phyloP scores from a whole-genome alignment of 1,139 yeast species.

The Scheffersomyces titani region DNA sequence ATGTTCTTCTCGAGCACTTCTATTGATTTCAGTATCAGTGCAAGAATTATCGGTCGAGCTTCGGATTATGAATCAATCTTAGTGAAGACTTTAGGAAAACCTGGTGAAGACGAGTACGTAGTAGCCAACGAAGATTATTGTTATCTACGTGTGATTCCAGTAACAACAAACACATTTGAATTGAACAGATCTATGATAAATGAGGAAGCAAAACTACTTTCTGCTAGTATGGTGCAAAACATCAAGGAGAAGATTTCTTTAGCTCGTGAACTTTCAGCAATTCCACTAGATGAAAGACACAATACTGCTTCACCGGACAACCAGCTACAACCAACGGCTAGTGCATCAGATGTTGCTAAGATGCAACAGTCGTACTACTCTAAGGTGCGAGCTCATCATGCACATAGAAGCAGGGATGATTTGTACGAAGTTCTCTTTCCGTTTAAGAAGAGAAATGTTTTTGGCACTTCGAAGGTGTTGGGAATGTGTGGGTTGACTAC shows the following conservation, averaged over 20 bases:
- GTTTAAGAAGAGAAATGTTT: constrained; percentile 31
- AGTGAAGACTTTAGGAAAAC: constrained; percentile 16
- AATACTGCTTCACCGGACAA: constrained; percentile 1
- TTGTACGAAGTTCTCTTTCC: constrained; percentile 35
- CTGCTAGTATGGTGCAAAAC: constrained; percentile 25
- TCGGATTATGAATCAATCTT: constrained; percentile 25
- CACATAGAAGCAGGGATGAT: constrained; percentile 5
- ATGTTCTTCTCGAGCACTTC: constrained; percentile 33
- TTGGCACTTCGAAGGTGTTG: constrained; percentile 32
- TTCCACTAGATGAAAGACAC: neutral
- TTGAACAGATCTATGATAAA: constrained; percentile 32
- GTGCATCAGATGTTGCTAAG: constrained; percentile 27
- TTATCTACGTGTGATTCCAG: constrained; percentile 27
- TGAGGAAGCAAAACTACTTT: constrained; percentile 34
- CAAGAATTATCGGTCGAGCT: constrained; percentile 38
- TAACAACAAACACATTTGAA: constrained; percentile 26
- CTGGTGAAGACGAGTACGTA: constrained; percentile 34
- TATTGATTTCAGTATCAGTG: constrained; percentile 37
- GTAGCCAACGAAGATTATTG: constrained; percentile 36
- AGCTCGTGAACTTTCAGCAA: constrained; percentile 21
- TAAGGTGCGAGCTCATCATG: constrained; percentile 11
- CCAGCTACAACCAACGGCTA: constrained; percentile 18
- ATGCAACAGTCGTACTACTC: constrained; percentile 33
- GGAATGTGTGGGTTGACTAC: constrained; percentile 38
- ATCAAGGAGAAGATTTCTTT: constrained; percentile 27